Conservation (phyloP, 305 asterid genomes). For the Solanum chacoense region DNA sequence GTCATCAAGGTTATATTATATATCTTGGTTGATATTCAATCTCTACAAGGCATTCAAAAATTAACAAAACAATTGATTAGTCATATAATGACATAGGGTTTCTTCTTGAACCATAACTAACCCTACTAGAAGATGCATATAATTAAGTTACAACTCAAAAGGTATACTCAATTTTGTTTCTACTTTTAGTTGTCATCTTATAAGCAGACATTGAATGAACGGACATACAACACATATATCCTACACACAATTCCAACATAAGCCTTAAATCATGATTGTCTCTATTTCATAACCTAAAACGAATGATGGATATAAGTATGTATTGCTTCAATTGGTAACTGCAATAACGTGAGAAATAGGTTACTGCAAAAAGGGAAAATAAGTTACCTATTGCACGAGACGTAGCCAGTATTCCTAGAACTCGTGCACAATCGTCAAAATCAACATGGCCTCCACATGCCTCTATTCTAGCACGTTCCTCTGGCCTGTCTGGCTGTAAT, state of each 20-base stretch:
- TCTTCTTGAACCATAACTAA: not conserved
- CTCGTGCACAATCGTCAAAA: slow-evolving; percentile 18
- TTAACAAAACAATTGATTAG: not conserved
- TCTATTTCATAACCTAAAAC: not conserved
- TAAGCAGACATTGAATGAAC: not conserved
- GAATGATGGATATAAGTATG: not conserved
- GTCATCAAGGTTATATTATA: not conserved
- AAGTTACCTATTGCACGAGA: slow-evolving; percentile 49
- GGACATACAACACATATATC: not conserved
- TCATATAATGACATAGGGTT: not conserved
- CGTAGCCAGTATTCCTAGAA: slow-evolving; percentile 43
- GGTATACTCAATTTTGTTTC: not conserved
- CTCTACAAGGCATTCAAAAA: not conserved
- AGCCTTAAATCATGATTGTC: too few relatives aligned
- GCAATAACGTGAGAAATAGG: not conserved
- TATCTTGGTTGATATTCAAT: not conserved
- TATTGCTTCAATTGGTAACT: not conserved
- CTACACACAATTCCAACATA: too few relatives aligned
- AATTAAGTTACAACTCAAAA: too few relatives aligned
- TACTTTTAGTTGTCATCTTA: not conserved
- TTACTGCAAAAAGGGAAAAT: not conserved
- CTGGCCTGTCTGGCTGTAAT: slow-evolving; percentile 35
- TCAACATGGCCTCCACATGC: slow-evolving; percentile 36
- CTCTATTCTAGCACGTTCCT: slow-evolving; percentile 36
- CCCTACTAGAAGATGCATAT: too few relatives aligned